Percentiles rank a stretch among this genome's conserved stretches.
These are phyloP conservation scores for Cyclostephanos tholiformis DNA, from an alignment of 108 stramenopile species.

Conservation along the genomic window DNA sequence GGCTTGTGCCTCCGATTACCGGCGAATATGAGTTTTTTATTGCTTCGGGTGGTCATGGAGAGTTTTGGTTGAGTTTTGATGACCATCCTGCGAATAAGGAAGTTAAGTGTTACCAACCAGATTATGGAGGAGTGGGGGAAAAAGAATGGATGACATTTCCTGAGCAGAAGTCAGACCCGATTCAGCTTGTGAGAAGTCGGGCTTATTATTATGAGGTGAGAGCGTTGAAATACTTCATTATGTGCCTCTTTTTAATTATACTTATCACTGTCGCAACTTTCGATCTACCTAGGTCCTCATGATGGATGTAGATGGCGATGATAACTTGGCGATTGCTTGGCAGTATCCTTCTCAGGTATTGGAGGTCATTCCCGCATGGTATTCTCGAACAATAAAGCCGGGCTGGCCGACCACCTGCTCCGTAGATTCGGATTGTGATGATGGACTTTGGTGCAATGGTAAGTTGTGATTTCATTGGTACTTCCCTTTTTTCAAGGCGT, in stretches of 20 bases:
- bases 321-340: too few species aligned
- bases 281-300: too few species aligned
- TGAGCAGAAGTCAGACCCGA: not conserved
- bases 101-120: not conserved
- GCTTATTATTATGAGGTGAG: not conserved
- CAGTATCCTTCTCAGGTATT: not conserved
- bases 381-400: not conserved
- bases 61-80: slow-evolving; percentile 21
- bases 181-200: not conserved
- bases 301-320: too few species aligned
- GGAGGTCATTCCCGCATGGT: not conserved
- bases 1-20: slow-evolving; percentile 19
- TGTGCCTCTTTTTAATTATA: too few species aligned
- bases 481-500: too few species aligned
- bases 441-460: not conserved
- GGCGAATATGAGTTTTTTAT: slow-evolving; percentile 22
- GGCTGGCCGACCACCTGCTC: not conserved
- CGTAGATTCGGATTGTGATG: not conserved
- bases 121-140: not conserved
- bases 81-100: not conserved
- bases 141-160: not conserved
- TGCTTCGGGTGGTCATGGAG: slow-evolving; percentile 26
- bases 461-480: not conserved
- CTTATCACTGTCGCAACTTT: too few species aligned
- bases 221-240: too few species aligned